A percentile compares a stretch with the other conserved stretches of the same genome.
Evolutionary conservation across 495 filamentous ascomycete genomes (phyloP).

Genomic region (Hyaloscypha variabilis): DNA sequence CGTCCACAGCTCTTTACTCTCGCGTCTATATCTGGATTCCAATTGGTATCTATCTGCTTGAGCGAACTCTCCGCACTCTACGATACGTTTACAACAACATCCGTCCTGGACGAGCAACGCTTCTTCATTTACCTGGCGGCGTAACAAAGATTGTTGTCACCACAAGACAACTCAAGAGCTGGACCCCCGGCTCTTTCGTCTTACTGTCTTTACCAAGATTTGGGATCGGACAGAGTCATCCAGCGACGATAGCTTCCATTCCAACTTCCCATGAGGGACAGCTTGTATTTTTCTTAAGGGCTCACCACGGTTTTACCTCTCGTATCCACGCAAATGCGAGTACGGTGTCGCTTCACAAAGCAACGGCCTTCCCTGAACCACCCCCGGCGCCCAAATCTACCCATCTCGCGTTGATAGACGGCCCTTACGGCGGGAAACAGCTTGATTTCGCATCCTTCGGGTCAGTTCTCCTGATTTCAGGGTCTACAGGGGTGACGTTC

Average conservation of each 20-base stretch:
- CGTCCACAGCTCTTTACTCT: conserved; percentile 46
- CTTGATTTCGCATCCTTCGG: conserved; percentile 13
- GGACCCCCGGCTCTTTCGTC: conserved; percentile 77
- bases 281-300: conserved; percentile 72
- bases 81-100: conserved; percentile 66
- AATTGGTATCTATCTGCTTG: conserved; percentile 69
- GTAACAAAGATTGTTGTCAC: conserved; percentile 59
- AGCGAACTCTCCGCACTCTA: conserved; percentile 57
- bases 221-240: conserved; percentile 71
- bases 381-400: conserved; percentile 1
- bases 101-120: conserved; percentile 34
- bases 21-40: conserved; percentile 66
- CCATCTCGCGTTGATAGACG: conserved; percentile 11
- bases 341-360: neutral
- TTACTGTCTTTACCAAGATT: conserved; percentile 72
- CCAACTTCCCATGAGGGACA: conserved; percentile 48
- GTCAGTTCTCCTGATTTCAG: conserved; percentile 12
- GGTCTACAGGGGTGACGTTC: conserved; percentile 21
- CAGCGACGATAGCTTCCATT: conserved; percentile 71
- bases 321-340: conserved; percentile 41
- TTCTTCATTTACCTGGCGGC: conserved; percentile 39
- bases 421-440: conserved; percentile 6
- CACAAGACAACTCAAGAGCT: conserved; percentile 58
- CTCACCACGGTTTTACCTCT: conserved; percentile 70
- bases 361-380: neutral